Conservation (phyloP, 78 protist species). For the Anaeramoeba flamelloides region DNA sequence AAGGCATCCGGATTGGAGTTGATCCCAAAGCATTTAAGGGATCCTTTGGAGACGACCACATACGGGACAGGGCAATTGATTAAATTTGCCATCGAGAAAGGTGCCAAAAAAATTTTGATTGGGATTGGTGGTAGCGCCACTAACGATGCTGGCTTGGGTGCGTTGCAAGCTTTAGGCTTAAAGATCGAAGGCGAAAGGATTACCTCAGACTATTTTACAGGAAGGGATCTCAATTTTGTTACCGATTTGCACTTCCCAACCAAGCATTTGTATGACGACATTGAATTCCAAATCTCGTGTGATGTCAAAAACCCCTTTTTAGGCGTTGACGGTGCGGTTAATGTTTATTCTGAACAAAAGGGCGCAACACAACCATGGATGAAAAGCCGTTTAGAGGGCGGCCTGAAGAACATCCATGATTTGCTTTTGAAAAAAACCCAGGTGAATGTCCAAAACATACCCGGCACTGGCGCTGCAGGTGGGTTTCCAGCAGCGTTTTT, state of each 20-base stretch:
- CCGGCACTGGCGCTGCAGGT: conserved; percentile 50
- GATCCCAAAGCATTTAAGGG: conserved; percentile 11
- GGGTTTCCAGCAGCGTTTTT: conserved; percentile 31
- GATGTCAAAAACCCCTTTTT: conserved; percentile 31
- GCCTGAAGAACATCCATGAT: conserved; percentile 20
- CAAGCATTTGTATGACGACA: not conserved
- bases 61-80: conserved; percentile 40
- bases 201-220: too few relatives aligned
- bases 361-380: conserved; percentile 26
- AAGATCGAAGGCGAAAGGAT: not conserved
- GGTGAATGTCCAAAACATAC: conserved; percentile 6
- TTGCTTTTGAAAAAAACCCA: conserved; percentile 2
- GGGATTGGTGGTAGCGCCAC: conserved; percentile 52
- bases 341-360: conserved; percentile 31
- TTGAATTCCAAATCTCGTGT: conserved; percentile 13
- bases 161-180: conserved; percentile 19
- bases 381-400: conserved; percentile 12
- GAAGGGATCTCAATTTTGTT: conserved; percentile 12
- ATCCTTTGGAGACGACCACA: conserved; percentile 33
- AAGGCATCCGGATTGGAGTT: conserved; percentile 23
- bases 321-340: conserved; percentile 38
- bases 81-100: conserved; percentile 7
- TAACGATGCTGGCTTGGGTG: conserved; percentile 46
- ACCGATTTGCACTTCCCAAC: not conserved
- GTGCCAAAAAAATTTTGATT: conserved; percentile 7